phyloP scores from a whole-genome alignment of 2,329 filamentous ascomycete genomes.

The Alternaria viburni region DNA sequence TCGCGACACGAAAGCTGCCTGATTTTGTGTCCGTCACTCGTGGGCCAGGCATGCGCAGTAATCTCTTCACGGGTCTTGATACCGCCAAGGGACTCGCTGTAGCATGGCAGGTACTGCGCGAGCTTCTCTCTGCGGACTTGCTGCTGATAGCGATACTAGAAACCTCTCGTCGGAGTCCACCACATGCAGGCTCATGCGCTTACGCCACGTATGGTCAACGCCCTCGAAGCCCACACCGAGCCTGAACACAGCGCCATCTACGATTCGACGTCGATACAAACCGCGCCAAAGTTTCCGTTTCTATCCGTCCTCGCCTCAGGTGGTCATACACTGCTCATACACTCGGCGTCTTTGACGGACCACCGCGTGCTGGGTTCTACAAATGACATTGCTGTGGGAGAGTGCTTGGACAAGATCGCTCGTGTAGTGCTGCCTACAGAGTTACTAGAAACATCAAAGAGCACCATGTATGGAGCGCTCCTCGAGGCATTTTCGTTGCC shows the following conservation, averaged over 20 bases:
- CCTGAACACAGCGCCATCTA: background rate
- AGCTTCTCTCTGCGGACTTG: background rate
- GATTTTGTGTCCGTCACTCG: constrained; percentile 90
- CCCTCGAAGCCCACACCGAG: constrained; percentile 54
- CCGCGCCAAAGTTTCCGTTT: constrained; percentile 75
- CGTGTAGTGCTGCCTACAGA: constrained; percentile 73
- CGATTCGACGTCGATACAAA: background rate
- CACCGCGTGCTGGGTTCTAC: constrained; percentile 78
- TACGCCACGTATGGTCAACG: constrained; percentile 77
- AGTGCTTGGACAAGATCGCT: constrained; percentile 86
- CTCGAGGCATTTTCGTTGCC: constrained; percentile 83
- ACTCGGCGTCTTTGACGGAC: constrained; percentile 69
- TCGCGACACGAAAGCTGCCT: constrained; percentile 55
- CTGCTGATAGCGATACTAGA: constrained; percentile 33
- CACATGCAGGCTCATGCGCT: constrained; percentile 98
- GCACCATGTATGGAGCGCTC: constrained; percentile 79
- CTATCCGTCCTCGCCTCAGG: constrained; percentile 88
- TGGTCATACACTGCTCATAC: constrained; percentile 86
- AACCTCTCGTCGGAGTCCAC: constrained; percentile 84
- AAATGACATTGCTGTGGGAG: constrained; percentile 84
- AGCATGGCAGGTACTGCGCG: constrained; percentile 67
- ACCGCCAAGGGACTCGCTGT: constrained; percentile 85
- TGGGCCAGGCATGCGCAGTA: constrained; percentile 86
- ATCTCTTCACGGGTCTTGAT: constrained; percentile 78
- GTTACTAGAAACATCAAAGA: constrained; percentile 60